Base-by-base conservation (phyloP, 306 rosid genomes). In the Carpinus viminea region DNA sequence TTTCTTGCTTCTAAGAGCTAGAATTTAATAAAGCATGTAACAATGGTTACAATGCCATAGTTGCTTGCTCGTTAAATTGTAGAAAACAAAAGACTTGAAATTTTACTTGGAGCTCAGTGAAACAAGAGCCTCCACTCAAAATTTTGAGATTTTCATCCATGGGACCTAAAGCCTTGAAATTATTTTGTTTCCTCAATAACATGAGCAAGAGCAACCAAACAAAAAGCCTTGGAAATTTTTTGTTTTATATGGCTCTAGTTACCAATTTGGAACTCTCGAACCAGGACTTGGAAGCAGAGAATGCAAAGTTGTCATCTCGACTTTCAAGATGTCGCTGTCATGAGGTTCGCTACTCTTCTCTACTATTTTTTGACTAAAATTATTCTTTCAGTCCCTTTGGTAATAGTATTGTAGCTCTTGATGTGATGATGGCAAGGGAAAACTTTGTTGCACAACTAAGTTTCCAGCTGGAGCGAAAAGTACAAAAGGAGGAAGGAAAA, bases 271-370 rank as follows among this genome's bases (percentile, higher is more conserved):
- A 75, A 74, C 52, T 76, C 47, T 18, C 60, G 38, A 16, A 73
- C 74, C 75, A 91, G 98, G 93, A 91, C 75, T 83, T 88, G 78
- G 93, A 91, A 84, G 89, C 81, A 57, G 87, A 88, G 81, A 95
- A 92, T 72, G 84, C 87, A 38, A 82, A 86, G 59, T 86, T 92
- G 47, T 84, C 85, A 62, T 83, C 96, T 52, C 91, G 62, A 71
- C 90, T 95, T 51, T 82, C 90, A 68, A 79, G 65, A 76, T 85
- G 91, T 55, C 65, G 24, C 66, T 81, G 87, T 81, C 78, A 68
- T 12, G 64, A 90, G 97, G 97, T 91, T 82, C 66, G 79, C 84
- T 73, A 46, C 38, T 70, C 48, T 3, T 70, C 48, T 3, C 21
- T 2, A 21, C 79, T 56, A 56, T 53, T 41, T 31, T 70, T 75